Evolutionary conservation across 192 early-diverging fungal genomes (phyloP).

Genomic region (Linnemannia schmuckeri): DNA sequence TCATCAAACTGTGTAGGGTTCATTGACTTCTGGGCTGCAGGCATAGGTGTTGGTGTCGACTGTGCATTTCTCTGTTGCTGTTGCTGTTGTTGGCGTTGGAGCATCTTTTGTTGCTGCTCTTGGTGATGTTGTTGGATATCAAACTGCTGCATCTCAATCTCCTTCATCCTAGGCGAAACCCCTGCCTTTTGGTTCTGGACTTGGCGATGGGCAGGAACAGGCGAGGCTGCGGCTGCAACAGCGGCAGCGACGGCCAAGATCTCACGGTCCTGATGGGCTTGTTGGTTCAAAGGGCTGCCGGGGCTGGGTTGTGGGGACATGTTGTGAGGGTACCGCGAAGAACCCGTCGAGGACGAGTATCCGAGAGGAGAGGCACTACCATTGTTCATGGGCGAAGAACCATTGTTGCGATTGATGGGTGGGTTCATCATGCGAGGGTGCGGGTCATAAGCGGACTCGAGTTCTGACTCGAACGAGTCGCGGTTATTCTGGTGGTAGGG

Average conservation of each 20-base stretch:
- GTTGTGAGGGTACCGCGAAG: conserved; percentile 23
- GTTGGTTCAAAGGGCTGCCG: conserved; percentile 10
- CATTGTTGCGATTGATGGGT: not conserved
- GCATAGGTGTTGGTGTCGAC: not conserved
- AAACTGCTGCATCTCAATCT: conserved; percentile 43
- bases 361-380: conserved; percentile 2
- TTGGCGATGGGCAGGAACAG: conserved; percentile 19
- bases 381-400: not conserved
- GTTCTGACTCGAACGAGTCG: conserved; percentile 37
- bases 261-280: conserved; percentile 23
- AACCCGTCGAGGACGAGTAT: conserved; percentile 17
- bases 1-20: conserved; percentile 50
- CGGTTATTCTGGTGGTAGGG: conserved; percentile 29
- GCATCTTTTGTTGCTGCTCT: conserved; percentile 39
- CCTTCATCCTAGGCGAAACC: conserved; percentile 28
- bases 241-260: conserved; percentile 35
- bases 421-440: conserved; percentile 13
- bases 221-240: conserved; percentile 22
- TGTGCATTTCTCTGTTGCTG: conserved; percentile 13
- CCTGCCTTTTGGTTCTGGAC: conserved; percentile 7
- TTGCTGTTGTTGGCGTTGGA: conserved; percentile 42
- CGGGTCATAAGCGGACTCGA: conserved; percentile 41
- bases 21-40: conserved; percentile 41
- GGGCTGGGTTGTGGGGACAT: conserved; percentile 20
- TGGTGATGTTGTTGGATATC: conserved; percentile 48